A percentile compares a stretch with the other conserved stretches of the same genome.
Evolutionary conservation across 192 early-diverging fungal species (phyloP).

Genomic region (Umbelopsis sp.): DNA sequence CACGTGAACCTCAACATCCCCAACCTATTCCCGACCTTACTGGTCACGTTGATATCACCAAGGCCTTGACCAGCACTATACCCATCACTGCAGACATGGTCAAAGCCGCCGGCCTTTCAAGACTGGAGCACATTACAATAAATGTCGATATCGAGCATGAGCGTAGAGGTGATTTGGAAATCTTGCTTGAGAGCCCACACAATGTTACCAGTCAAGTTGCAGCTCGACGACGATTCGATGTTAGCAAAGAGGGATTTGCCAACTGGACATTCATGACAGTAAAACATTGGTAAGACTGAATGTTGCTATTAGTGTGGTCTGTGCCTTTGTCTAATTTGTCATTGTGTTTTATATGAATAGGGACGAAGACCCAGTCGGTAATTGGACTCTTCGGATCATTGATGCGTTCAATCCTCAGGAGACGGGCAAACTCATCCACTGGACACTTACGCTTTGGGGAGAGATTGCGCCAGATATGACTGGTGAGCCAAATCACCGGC

Average conservation of each 20-base stretch:
- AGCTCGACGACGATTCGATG: slow-evolving; percentile 65
- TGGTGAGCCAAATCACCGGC: slow-evolving; percentile 13
- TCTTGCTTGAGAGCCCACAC: slow-evolving; percentile 78
- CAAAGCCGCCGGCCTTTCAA: slow-evolving; percentile 46
- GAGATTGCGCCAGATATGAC: slow-evolving; percentile 40
- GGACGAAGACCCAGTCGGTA: slow-evolving; percentile 87
- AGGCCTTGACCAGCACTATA: slow-evolving; percentile 13
- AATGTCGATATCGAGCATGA: slow-evolving; percentile 81
- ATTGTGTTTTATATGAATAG: slow-evolving; percentile 46
- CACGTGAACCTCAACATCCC: slow-evolving; percentile 3
- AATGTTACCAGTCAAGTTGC: slow-evolving; percentile 70
- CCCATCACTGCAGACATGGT: slow-evolving; percentile 56
- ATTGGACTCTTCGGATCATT: slow-evolving; percentile 77
- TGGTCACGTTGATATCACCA: neutral
- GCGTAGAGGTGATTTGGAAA: slow-evolving; percentile 84
- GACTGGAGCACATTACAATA: slow-evolving; percentile 88
- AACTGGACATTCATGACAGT: slow-evolving; percentile 97
- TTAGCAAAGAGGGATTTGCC: slow-evolving; percentile 64
- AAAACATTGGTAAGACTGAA: slow-evolving; percentile 82
- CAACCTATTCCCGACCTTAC: slow-evolving; percentile 29
- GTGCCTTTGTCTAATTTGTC: neutral
- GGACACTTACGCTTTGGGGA: slow-evolving; percentile 73
- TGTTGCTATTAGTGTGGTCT: neutral
- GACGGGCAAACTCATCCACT: slow-evolving; percentile 62
- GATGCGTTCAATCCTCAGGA: slow-evolving; percentile 59